These are phyloP conservation scores for Cladophialophora immunda DNA, from an alignment of 2,329 filamentous ascomycete species.

Conservation along the genomic window DNA sequence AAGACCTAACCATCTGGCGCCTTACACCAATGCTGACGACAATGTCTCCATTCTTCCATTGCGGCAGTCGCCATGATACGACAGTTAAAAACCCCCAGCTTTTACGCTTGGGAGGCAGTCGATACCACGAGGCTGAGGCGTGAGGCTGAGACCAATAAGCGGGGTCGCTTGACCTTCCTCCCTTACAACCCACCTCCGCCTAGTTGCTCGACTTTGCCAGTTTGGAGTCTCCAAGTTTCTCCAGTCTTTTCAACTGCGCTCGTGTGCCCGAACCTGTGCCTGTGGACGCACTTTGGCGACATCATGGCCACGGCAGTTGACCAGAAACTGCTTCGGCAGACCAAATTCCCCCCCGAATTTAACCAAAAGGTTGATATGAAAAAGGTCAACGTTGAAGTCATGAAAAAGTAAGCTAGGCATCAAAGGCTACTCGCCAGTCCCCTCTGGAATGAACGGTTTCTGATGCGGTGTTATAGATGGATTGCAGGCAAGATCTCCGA, in stretches of 20 bases:
- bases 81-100: neutral
- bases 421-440: conserved; percentile 21
- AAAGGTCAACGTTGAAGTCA: conserved; percentile 96
- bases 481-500: conserved; percentile 87
- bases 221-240: neutral
- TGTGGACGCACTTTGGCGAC: neutral
- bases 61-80: neutral
- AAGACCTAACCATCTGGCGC: neutral
- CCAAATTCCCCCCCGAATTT: conserved; percentile 93
- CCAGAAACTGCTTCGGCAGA: conserved; percentile 86
- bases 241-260: neutral
- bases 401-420: conserved; percentile 80
- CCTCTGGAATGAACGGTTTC: conserved; percentile 16
- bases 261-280: neutral
- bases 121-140: neutral
- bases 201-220: conserved; percentile 11
- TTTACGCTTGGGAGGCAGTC: neutral
- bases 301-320: conserved; percentile 72
- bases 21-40: neutral
- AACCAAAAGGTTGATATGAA: conserved; percentile 95
- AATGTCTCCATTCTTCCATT: neutral
- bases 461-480: conserved; percentile 71
- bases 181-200: neutral
- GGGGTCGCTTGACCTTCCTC: conserved; percentile 30
- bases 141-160: conserved; percentile 1